Evolutionary conservation across 2,329 filamentous ascomycete species (phyloP).

Genomic region (Scedosporium apiospermum): DNA sequence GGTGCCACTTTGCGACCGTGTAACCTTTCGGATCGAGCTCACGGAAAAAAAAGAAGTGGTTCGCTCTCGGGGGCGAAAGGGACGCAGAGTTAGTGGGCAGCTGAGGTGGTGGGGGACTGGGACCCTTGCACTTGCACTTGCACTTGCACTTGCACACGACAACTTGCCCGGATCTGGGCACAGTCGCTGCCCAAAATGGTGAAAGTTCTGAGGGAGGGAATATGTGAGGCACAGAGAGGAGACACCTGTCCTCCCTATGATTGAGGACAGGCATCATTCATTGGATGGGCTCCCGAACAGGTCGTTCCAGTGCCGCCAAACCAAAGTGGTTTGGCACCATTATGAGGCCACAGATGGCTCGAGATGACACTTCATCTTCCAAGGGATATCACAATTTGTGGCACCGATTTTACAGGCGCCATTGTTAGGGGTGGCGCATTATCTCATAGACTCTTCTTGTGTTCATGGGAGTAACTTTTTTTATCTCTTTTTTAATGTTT

Average conservation of each 20-base stretch:
- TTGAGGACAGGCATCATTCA: background rate
- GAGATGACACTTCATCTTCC: background rate
- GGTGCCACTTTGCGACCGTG: too few species aligned
- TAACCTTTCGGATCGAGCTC: too few species aligned
- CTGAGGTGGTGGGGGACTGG: background rate
- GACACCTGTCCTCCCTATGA: background rate
- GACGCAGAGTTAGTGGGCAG: background rate
- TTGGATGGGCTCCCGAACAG: background rate
- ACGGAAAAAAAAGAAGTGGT: too few species aligned
- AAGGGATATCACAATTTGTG: background rate
- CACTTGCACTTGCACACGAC: background rate
- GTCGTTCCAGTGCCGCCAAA: too few species aligned
- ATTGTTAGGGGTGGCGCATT: background rate
- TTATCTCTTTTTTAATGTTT: slow-evolving; percentile 1
- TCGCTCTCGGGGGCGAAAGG: too few species aligned
- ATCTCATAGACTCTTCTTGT: background rate
- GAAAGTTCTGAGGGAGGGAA: too few species aligned
- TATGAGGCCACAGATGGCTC: background rate
- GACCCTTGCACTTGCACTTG: background rate
- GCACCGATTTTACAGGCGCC: background rate
- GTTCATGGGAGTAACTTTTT: background rate
- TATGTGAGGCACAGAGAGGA: too few species aligned
- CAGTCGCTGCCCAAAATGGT: too few species aligned
- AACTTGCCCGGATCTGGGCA: too few species aligned
- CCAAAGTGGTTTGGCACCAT: background rate